phyloP scores from a whole-genome alignment of 78 protist genomes.

The Fonticula alba region DNA sequence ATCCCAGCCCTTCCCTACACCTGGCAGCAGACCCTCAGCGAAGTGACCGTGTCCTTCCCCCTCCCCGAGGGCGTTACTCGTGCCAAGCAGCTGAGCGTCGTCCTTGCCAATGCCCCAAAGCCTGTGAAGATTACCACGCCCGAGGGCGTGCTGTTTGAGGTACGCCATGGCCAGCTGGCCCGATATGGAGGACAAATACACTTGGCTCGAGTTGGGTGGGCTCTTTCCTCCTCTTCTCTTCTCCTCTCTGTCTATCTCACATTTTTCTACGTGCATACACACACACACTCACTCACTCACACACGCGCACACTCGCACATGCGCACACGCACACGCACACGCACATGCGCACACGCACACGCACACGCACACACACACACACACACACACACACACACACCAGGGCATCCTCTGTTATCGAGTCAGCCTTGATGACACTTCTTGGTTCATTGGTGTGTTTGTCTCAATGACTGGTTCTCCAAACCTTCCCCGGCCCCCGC shows the following conservation, averaged over 20 bases:
- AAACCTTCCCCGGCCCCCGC: background rate
- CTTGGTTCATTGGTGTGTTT: background rate
- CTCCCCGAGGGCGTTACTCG: too few species aligned
- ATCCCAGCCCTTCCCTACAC: too few species aligned
- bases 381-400: too few species aligned
- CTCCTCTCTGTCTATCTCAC: background rate
- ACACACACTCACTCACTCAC: background rate
- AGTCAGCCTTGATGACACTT: background rate
- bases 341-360: too few species aligned
- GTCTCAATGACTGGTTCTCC: background rate
- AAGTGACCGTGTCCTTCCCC: too few species aligned
- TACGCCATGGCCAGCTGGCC: background rate
- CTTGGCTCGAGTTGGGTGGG: background rate
- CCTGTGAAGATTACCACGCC: background rate
- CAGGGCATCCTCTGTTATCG: too few species aligned
- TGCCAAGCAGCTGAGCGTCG: slow-evolving; percentile 6
- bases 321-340: too few species aligned
- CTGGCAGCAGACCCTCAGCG: too few species aligned
- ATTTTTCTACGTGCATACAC: background rate
- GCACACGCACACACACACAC: too few species aligned
- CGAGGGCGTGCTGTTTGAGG: background rate
- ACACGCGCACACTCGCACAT: background rate
- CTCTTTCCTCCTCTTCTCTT: background rate
- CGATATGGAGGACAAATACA: background rate
- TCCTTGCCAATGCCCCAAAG: slow-evolving; percentile 3